A percentile compares a stretch with the other conserved stretches of the same genome.
These are phyloP conservation scores for Thinopyrum elongatum DNA, from an alignment of 176 grass and related monocot species.

Conservation along the genomic window DNA sequence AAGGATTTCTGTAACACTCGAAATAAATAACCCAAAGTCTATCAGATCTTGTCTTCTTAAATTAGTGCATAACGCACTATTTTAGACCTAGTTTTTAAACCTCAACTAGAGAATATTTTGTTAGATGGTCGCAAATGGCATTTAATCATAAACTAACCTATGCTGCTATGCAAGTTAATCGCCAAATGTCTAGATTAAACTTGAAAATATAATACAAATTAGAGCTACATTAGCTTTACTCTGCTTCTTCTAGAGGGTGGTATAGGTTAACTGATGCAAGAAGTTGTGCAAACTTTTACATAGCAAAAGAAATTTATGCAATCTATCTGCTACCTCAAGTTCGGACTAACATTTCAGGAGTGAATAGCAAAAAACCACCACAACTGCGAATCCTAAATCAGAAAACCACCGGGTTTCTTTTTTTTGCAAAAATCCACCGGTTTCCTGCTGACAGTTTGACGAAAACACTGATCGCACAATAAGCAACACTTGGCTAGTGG, in stretches of 20 bases:
- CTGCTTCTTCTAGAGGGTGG: constrained; percentile 22
- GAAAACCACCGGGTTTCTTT: too few species aligned
- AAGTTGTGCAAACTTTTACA: constrained; percentile 11
- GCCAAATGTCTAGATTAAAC: not conserved
- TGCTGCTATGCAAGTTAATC: constrained; percentile 4
- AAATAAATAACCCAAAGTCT: constrained; percentile 30
- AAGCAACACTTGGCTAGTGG: too few species aligned
- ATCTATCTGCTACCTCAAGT: constrained; percentile 12
- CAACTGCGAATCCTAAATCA: too few species aligned
- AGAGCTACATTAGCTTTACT: constrained; percentile 16
- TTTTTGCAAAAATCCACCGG: too few species aligned
- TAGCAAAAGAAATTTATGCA: not conserved
- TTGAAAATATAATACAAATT: constrained; percentile 15
- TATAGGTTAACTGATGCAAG: constrained; percentile 21
- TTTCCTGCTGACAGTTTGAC: too few species aligned
- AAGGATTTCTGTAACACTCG: constrained; percentile 14
- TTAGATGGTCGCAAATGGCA: constrained; percentile 7
- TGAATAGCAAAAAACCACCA: too few species aligned
- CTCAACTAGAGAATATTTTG: too few species aligned
- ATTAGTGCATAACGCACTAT: too few species aligned
- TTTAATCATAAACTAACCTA: constrained; percentile 21
- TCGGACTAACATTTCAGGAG: constrained; percentile 25
- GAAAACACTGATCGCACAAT: too few species aligned
- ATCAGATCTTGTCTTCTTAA: too few species aligned
- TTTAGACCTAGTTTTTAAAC: too few species aligned